Percentiles rank a stretch among this genome's conserved stretches.
Evolutionary conservation across 768 basidiomycete species (phyloP).

Genomic region (Psilocybe tampanensis): DNA sequence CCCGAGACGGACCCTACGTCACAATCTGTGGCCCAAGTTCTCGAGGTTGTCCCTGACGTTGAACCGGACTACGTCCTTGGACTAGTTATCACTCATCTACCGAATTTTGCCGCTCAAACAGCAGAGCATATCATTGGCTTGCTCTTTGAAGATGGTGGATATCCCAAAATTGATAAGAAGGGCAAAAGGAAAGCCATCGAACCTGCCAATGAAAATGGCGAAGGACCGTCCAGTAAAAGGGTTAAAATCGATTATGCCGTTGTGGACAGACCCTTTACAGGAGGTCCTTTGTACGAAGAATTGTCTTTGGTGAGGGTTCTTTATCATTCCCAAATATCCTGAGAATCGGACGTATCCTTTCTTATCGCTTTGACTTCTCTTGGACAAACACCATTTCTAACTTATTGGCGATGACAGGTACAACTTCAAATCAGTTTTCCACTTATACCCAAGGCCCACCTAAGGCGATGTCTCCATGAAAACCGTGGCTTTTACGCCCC

Average conservation of each 20-base stretch:
- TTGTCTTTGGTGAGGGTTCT: constrained; percentile 51
- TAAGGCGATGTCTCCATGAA: constrained; percentile 43
- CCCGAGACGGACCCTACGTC: constrained; percentile 17
- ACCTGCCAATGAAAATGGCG: constrained; percentile 27
- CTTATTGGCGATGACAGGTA: neutral
- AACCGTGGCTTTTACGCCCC: constrained; percentile 64
- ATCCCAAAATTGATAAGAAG: constrained; percentile 50
- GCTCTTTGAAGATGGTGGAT: constrained; percentile 63
- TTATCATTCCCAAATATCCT: too few relatives aligned
- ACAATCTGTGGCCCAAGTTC: constrained; percentile 45
- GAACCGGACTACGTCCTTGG: constrained; percentile 52
- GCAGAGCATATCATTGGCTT: constrained; percentile 58
- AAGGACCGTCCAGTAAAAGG: constrained; percentile 38
- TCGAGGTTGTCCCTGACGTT: constrained; percentile 76
- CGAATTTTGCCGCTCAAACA: constrained; percentile 30
- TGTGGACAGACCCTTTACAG: constrained; percentile 43
- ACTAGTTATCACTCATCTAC: constrained; percentile 48
- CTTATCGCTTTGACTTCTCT: too few relatives aligned
- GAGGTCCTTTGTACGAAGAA: constrained; percentile 48
- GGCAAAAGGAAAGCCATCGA: constrained; percentile 38
- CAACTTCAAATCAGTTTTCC: constrained; percentile 58
- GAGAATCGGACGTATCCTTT: too few relatives aligned
- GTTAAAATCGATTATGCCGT: constrained; percentile 56
- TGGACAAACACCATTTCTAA: neutral
- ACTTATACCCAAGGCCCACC: constrained; percentile 52